Evolutionary conservation across 2,329 filamentous ascomycete genomes (phyloP), one percentile per base, ranked within the genome.

Genomic region (Aspergillus pseudonomiae): DNA sequence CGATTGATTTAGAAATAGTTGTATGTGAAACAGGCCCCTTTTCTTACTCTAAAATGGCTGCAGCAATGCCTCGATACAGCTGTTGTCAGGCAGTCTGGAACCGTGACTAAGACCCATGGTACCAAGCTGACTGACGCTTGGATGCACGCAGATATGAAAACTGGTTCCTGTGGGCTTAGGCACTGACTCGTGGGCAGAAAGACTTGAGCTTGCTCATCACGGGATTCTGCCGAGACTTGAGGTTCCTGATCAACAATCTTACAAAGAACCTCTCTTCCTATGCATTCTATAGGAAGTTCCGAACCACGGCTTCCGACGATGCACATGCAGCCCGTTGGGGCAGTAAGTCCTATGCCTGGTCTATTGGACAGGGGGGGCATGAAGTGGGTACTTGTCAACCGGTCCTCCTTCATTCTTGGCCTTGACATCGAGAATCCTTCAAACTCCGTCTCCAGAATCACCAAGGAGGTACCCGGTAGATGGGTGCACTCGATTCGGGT

Each of bases 71-170:
- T 41, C 30, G 45, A 52, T 52, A 36, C 57, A 41, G 32, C 57
- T 50, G 11, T 52, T 50, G 30, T 48, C 57, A 59, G 45, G n/a
- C 58, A 43, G 58, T 21, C 36, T 46, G 54, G 45, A 34, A 24
- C 48, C 26, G 52, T 48, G 21, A 56, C 52, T 34, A 54, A 54
- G 36, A 30, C n/a, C 53, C 54, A 53, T 32, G 32, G 43, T 4
- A 53, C 21, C 36, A 28, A 50, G 50, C 45, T 57, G 55, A 64
- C 56, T 61, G 54, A 39, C 46, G 36, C 43, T 46, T 52, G 56
- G 57, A 53, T 48, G 57, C 45, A 59, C 55, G 34, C 58, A 60
- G 41, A 55, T 50, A 63, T 61, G 36, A 53, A 34, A 43, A 56
- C 48, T 54, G 48, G 58, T 57, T 61, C 50, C 41, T 24, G 16